phyloP scores from a whole-genome alignment of 768 basidiomycete genomes.

The Postia placenta region DNA sequence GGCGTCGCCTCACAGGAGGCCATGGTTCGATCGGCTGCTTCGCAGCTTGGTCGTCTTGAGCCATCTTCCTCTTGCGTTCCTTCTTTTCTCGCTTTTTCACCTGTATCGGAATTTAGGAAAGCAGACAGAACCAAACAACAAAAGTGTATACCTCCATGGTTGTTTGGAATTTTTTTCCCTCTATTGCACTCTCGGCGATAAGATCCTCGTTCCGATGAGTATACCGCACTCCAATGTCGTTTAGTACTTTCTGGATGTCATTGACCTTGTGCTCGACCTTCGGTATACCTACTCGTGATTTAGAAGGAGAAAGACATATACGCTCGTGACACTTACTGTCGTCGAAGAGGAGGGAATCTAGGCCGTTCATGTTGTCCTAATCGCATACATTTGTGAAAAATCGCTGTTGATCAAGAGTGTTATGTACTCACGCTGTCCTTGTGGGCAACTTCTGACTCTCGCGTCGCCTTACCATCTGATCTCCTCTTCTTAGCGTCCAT shows the following conservation, averaged over 20 bases:
- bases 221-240: conserved; percentile 59
- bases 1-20: conserved; percentile 62
- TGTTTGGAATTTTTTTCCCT: conserved; percentile 53
- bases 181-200: conserved; percentile 60
- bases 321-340: conserved; percentile 40
- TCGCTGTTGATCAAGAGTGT: background rate
- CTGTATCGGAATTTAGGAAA: conserved; percentile 10
- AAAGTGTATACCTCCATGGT: conserved; percentile 38
- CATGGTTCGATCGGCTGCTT: conserved; percentile 25
- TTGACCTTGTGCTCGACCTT: conserved; percentile 33
- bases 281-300: background rate
- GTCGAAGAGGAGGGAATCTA: conserved; percentile 64
- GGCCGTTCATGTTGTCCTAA: conserved; percentile 51
- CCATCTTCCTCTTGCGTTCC: conserved; percentile 13
- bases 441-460: conserved; percentile 24
- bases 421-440: conserved; percentile 15
- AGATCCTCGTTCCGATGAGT: conserved; percentile 73
- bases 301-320: background rate
- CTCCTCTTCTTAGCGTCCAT: conserved; percentile 36
- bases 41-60: conserved; percentile 3
- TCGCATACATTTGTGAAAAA: background rate
- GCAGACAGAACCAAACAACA: background rate
- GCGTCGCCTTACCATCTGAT: conserved; percentile 41
- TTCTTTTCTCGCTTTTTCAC: conserved; percentile 17
- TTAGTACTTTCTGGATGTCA: conserved; percentile 48